Evolutionary conservation across 495 filamentous ascomycete species (phyloP), one percentile per base, ranked within the genome.

Genomic region (Hypoxylon fuscum): DNA sequence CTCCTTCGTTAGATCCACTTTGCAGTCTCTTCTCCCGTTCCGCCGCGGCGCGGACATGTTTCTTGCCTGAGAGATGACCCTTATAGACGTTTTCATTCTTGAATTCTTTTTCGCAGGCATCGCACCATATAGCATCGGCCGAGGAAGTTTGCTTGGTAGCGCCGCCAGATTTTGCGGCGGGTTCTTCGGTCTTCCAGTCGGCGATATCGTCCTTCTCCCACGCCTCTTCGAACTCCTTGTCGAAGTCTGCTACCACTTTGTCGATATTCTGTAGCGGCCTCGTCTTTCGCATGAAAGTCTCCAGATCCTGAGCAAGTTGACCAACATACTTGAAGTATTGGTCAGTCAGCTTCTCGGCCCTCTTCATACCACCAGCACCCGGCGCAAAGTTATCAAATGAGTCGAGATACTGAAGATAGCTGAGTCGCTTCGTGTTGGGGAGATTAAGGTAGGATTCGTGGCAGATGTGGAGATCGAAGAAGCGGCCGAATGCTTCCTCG

Each of bases 11-110:
- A 21, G 48, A 35, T 40, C 54, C 53, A 17, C 61, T 72, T 31
- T 63, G 68, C 32, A 73, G 69, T 58, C 69, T 59, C 43, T 57
- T 76, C 59, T 62, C 79, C 63, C 71, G 79, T 67, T 74, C 82
- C 67, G 90, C 87, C 3, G 89, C 92, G 5, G 88, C 90, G 55
- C 88, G 89, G 68, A 93, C 87, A 71, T 98, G 95, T 72, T 97
- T 97, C 79, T 96, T 93, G 17, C 92, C 92, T 0, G 76, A 89
- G 63, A 98, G 80, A 73, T 98, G 95, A 32, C 84, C 86, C 66
- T 90, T 91, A 78, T 96, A 96, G 42, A 97, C 92, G 69, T 96
- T 97, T 45, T 95, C 89, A 60, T 97, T 98, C 72, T 89, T 92
- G 77, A 97, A 98, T 38, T 92, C 90, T 74, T 92, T 97, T 66